Base-by-base conservation (phyloP, 768 basidiomycete species). In the Lactarius tabidus region DNA sequence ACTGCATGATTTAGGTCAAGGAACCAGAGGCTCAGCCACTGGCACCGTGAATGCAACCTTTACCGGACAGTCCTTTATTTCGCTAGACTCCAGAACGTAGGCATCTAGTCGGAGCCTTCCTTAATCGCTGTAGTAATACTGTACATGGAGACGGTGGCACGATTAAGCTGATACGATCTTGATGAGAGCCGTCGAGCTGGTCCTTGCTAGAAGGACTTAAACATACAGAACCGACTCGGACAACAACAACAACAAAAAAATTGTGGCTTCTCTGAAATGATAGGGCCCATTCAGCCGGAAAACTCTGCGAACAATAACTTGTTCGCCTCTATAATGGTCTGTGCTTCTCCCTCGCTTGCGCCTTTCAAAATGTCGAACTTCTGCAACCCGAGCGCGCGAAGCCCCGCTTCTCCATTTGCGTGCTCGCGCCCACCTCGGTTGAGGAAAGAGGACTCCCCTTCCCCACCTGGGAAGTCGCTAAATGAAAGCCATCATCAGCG, bases 391-490 rank as follows among this genome's bases (percentile, higher is more conserved):
- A 69, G 55, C n/a, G 63, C 53, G 29, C 56, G 56, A 53, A 60
- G 62, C 28, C 68, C 68, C 15, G 53, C 56, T 23, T 41, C 55
- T 28, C 56, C 62, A 23, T 59, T 36, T 41, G 84, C 73, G 60
- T 85, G 82, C 4, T 70, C 72, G 18, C 75, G 75, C 28, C 63
- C 69, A 2, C 80, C 83, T 8, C 78, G 73, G n/a, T 79, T 78
- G 12, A 73, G 69, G 66, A 79, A 80, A 3, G 66, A 66, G 48
- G 71, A 73, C 65, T 81, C 82, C 26, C 79, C 79, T 38, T 74
- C 66, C 29, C 81, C 78, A 65, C 80, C 74, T 0, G 82, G 85
- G 75, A 88, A 93, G 72, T 93, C 91, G 1, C 68, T 69, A 36
- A 31, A 51, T 51, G 6, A 23, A n/a, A 15, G 14, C n/a, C 17